A percentile compares a stretch with the other conserved stretches of the same genome.
Conservation (phyloP, 495 filamentous ascomycete genomes). For the Aspergillus cavernicola region DNA sequence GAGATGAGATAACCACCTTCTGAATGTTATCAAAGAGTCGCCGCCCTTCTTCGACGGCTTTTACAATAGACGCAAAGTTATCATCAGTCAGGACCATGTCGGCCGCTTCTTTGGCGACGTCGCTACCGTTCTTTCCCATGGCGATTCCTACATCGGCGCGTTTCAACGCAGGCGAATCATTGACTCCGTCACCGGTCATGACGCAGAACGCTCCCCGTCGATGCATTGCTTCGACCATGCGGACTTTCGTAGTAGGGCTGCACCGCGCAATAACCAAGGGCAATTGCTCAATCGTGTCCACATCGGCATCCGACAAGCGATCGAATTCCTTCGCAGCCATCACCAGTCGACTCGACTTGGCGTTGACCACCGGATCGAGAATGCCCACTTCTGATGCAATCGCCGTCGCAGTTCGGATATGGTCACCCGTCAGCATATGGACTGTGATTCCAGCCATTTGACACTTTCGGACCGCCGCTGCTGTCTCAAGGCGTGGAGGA, state of each 20-base stretch:
- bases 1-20: slow-evolving; percentile 41
- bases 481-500: slow-evolving; percentile 64
- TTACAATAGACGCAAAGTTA: slow-evolving; percentile 77
- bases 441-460: slow-evolving; percentile 62
- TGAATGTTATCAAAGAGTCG: slow-evolving; percentile 79
- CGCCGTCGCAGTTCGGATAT: slow-evolving; percentile 57
- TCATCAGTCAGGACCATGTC: slow-evolving; percentile 88
- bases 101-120: slow-evolving; percentile 86
- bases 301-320: slow-evolving; percentile 52
- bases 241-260: slow-evolving; percentile 63
- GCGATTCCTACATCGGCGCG: slow-evolving; percentile 81
- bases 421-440: slow-evolving; percentile 69
- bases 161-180: slow-evolving; percentile 76
- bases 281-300: slow-evolving; percentile 58
- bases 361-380: slow-evolving; percentile 46
- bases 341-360: slow-evolving; percentile 48
- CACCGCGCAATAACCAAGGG: slow-evolving; percentile 69
- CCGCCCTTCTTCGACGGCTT: slow-evolving; percentile 67
- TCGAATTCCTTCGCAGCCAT: slow-evolving; percentile 66
- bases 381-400: slow-evolving; percentile 65
- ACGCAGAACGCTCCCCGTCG: slow-evolving; percentile 60
- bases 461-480: slow-evolving; percentile 46
- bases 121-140: slow-evolving; percentile 78
- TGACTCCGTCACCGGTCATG: slow-evolving; percentile 82
- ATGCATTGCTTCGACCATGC: slow-evolving; percentile 70